phyloP scores from a whole-genome alignment of 2,329 filamentous ascomycete species.

The Botryotinia narcissicola region DNA sequence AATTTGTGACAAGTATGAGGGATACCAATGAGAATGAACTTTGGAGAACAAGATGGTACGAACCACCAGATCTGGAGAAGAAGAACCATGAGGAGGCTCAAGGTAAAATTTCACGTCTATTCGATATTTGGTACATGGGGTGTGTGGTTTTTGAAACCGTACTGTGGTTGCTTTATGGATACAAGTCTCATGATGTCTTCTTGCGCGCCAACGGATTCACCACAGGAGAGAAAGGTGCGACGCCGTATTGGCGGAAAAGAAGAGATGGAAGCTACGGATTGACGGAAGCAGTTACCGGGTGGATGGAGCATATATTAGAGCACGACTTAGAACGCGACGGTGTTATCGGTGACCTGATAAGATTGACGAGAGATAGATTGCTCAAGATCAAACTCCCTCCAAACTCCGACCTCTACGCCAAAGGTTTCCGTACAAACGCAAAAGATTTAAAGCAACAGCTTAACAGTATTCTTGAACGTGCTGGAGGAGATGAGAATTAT shows the following conservation, averaged over 20 bases:
- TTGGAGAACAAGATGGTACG: conserved; percentile 8
- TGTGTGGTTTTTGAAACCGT: conserved; percentile 10
- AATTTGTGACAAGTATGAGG: background rate
- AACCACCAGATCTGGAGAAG: background rate
- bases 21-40: background rate
- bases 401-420: background rate
- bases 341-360: background rate
- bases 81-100: background rate
- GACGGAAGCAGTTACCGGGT: background rate
- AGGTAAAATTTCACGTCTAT: conserved; percentile 2
- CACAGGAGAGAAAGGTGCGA: background rate
- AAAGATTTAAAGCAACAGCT: background rate
- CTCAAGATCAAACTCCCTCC: background rate
- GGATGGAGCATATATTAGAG: background rate
- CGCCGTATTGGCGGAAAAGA: background rate
- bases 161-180: conserved; percentile 6
- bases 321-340: background rate
- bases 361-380: background rate
- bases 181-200: background rate
- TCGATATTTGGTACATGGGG: conserved; percentile 7
- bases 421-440: background rate
- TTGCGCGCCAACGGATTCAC: background rate
- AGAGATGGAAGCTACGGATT: background rate
- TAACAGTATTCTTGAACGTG: background rate
- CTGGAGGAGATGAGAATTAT: background rate